Evolutionary conservation across 2,329 filamentous ascomycete species (phyloP), one percentile per base, ranked within the genome.

Genomic region (Leptographium radiaticola): DNA sequence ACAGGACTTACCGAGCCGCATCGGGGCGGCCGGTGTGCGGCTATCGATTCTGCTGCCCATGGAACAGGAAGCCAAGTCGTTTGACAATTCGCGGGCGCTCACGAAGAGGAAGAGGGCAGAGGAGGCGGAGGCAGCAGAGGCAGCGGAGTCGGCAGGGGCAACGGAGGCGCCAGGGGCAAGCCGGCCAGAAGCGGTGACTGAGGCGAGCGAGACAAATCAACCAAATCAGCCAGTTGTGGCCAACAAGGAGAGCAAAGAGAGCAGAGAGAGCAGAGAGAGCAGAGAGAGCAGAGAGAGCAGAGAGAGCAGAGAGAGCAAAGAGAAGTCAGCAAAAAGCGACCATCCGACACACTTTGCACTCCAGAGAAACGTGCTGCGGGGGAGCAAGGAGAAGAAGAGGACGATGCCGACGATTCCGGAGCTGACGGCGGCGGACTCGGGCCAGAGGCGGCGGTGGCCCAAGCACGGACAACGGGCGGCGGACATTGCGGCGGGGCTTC

Each of bases 1-100:
- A 9, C 70, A 78, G 38, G 70, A 72, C 38, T 62, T 77, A 15
- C 66, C 71, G n/a, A 64, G 64, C 34, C 66, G 69, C 39, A 71
- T 73, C 50, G 68, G 68, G 48, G 69, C 69, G 6, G 65, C 68
- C n/a, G 66, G 67, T 31, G 61, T 66, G n/a, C 62, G 61, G 13
- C 54, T 65, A 8, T 62, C 62, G 3, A 56, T 63, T 3, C 59
- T 64, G 10, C 61, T 64, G 7, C 62, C 62, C 11, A 58, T 60
- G 25, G 63, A 63, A 11, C 65, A 66, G 33, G 62, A 60, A 44
- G 58, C 60, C 36, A 62, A 63, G 4, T 55, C 55, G 31, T 59
- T 59, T 56, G 55, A 52, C 43, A 52, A 52, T 16, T 43, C 45
- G 30, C 36, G 15, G 16, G 45, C 31, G 1, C 55, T 60, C 45